phyloP scores from a whole-genome alignment of 352 stramenopile species.

The Globisporangium apiculatum region DNA sequence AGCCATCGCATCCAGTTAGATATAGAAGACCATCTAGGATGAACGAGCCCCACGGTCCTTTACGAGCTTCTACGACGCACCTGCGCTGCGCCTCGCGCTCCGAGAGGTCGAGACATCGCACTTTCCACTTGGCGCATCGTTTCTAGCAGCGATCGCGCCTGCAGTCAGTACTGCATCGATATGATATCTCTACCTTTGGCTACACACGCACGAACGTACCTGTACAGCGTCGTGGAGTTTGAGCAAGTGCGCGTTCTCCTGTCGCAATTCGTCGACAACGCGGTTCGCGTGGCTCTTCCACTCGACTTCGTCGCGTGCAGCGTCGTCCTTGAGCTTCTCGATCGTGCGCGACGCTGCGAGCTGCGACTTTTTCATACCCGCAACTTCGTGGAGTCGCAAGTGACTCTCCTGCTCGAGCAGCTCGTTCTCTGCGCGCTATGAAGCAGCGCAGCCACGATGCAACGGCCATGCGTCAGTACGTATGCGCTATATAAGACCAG shows the following conservation, averaged over 20 bases:
- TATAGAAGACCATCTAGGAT: too few relatives aligned
- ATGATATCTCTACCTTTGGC: too few relatives aligned
- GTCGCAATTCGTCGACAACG: slow-evolving; percentile 46
- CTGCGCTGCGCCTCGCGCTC: slow-evolving; percentile 32
- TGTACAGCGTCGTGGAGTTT: slow-evolving; percentile 46
- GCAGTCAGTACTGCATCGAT: neutral
- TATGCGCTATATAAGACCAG: neutral
- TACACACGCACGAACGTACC: slow-evolving; percentile 12
- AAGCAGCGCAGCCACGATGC: too few relatives aligned
- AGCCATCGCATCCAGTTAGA: too few relatives aligned
- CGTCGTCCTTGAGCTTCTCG: slow-evolving; percentile 53
- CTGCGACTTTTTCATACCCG: slow-evolving; percentile 57
- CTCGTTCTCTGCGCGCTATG: slow-evolving; percentile 72
- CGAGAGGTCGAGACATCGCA: slow-evolving; percentile 37
- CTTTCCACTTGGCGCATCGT: slow-evolving; percentile 68
- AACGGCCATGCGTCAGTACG: neutral
- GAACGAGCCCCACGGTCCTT: too few relatives aligned
- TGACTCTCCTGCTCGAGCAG: slow-evolving; percentile 67
- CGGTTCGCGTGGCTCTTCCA: slow-evolving; percentile 47
- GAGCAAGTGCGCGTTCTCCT: slow-evolving; percentile 54
- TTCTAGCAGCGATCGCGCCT: slow-evolving; percentile 22
- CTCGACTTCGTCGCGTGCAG: slow-evolving; percentile 38
- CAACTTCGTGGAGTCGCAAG: slow-evolving; percentile 49
- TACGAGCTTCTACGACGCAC: neutral
- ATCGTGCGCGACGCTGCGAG: slow-evolving; percentile 43